These are phyloP conservation scores for Xylaria digitata DNA, from an alignment of 2,329 filamentous ascomycete genomes.

Conservation along the genomic window DNA sequence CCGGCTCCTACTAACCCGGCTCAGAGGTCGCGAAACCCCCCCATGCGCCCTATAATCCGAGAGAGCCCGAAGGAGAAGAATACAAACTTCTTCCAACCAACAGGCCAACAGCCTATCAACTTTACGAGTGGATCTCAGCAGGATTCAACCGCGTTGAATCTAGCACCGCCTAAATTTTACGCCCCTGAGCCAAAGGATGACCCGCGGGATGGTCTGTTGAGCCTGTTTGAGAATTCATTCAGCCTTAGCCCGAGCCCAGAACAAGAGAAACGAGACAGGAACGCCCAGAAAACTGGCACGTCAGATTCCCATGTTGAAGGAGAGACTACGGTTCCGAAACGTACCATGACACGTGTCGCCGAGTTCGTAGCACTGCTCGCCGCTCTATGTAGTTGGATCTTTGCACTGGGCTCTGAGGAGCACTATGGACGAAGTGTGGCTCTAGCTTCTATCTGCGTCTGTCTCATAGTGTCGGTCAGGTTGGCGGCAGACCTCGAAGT, in stretches of 20 bases:
- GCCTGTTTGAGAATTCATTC: slow-evolving; percentile 50
- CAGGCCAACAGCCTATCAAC: slow-evolving; percentile 41
- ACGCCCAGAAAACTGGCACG: slow-evolving; percentile 15
- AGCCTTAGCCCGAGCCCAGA: slow-evolving; percentile 50
- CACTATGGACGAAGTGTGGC: slow-evolving; percentile 46
- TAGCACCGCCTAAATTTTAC: slow-evolving; percentile 48
- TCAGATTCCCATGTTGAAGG: neutral
- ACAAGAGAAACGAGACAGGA: slow-evolving; percentile 38
- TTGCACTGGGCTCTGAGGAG: slow-evolving; percentile 44
- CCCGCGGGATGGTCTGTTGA: slow-evolving; percentile 49
- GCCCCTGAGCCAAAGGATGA: slow-evolving; percentile 49
- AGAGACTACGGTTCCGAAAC: slow-evolving; percentile 36
- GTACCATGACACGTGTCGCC: slow-evolving; percentile 39
- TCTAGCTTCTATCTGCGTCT: slow-evolving; percentile 46
- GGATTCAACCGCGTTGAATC: slow-evolving; percentile 39
- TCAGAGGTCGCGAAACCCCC: slow-evolving; percentile 70
- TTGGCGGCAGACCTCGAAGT: slow-evolving; percentile 48
- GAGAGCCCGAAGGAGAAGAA: slow-evolving; percentile 59
- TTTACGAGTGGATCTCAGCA: slow-evolving; percentile 38
- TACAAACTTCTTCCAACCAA: slow-evolving; percentile 61
- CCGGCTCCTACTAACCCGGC: slow-evolving; percentile 75
- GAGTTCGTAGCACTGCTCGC: slow-evolving; percentile 46
- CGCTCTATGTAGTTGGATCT: slow-evolving; percentile 47
- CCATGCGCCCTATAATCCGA: slow-evolving; percentile 64
- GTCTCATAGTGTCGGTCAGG: slow-evolving; percentile 48